Base-by-base conservation (phyloP, 2,329 filamentous ascomycete species). In the Cercospora nicotianae region DNA sequence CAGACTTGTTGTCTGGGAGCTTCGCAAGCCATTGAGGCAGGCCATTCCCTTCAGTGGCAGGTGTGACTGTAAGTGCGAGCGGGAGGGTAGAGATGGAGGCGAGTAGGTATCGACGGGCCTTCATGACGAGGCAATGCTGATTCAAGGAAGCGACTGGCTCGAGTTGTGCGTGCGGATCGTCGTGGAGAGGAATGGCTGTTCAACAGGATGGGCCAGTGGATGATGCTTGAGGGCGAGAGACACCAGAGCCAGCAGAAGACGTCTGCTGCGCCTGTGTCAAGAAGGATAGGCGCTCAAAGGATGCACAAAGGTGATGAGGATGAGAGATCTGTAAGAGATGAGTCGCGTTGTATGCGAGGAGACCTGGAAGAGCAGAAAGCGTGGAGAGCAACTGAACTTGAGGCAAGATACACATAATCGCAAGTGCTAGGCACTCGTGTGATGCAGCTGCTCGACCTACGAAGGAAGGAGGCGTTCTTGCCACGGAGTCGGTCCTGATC, bases 21-120 rank as follows among this genome's bases (percentile, higher is more conserved):
- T 55, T 63, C 1, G 71, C 71, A 3, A 68, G 53, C 66, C 66
- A 67, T 39, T 67, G 66, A 9, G 31, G 62, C 45, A 63, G 13
- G 26, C 62, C 62, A 51, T 65, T 68, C 8, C 55, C 62, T 16
- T 65, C 62, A 18, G 66, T 65, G 23, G 62, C 42, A 18, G 66
- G 66, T 10, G 66, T 68, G 36, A 68, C 58, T 16, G 66, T 63
- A 10, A 58, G 57, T 23, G 31, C 66, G 33, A 62, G 62, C 33
- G 16, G 53, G 30, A 64, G 30, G 2, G 51, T 18, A 18, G 36
- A n/a, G 20, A 53, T n/a, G n/a, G 55, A 36, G 31, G 30, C 23
- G 51, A 30, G 13, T 12, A 64, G 51, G 33, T 7, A 5, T n/a
- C 3, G 31, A 53, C 18, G 20, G 10, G 36, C 13, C 51, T 59